Conservation (phyloP, 257 asterid genomes). For the Fraxinus cuspidata region DNA sequence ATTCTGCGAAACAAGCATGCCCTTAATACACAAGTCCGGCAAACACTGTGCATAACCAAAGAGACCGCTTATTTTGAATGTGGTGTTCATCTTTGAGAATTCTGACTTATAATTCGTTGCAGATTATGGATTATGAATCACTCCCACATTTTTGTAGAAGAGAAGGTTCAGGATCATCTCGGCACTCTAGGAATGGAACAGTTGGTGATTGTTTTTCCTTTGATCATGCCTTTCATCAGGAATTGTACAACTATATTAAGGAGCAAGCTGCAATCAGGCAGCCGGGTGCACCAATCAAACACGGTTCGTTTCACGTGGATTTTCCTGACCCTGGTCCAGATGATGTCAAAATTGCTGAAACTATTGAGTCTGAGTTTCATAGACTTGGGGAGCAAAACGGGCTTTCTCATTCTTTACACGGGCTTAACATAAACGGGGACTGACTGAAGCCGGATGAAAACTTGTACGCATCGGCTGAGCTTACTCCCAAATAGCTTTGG, state of each 20-base stretch:
- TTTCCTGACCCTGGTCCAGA: constrained; percentile 66
- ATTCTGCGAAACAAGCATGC: too few species aligned
- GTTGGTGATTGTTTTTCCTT: constrained; percentile 64
- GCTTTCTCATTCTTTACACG: constrained; percentile 42
- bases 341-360: constrained; percentile 58
- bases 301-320: constrained; percentile 73
- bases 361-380: constrained; percentile 63
- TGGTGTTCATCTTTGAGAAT: background rate
- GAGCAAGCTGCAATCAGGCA: constrained; percentile 57
- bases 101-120: constrained; percentile 31
- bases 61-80: background rate
- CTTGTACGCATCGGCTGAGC: background rate
- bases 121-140: constrained; percentile 88
- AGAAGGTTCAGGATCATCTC: constrained; percentile 79
- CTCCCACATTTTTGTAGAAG: constrained; percentile 89
- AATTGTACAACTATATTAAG: constrained; percentile 59
- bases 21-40: background rate
- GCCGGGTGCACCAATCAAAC: constrained; percentile 47
- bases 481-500: constrained; percentile 1
- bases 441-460: constrained; percentile 25
- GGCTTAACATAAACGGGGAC: constrained; percentile 50
- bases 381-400: constrained; percentile 65
- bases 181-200: constrained; percentile 45
- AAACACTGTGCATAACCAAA: background rate
- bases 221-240: constrained; percentile 79